These are phyloP conservation scores for Venturia pyrina DNA, from an alignment of 2,329 filamentous ascomycete genomes.

Conservation along the genomic window DNA sequence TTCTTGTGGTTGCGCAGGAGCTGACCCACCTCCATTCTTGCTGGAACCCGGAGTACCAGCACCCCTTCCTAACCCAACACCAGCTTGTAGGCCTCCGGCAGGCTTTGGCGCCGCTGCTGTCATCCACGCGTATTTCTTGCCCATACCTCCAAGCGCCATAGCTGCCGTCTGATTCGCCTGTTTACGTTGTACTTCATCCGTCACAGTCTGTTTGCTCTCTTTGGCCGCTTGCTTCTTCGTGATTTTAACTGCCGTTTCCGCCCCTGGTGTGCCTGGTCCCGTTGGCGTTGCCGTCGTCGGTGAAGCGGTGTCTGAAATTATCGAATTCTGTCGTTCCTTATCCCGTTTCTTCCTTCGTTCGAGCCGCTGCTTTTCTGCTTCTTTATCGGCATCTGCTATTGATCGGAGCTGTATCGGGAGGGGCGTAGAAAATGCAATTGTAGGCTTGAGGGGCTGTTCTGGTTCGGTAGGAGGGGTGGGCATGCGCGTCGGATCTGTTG, in stretches of 20 bases:
- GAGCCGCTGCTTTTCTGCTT: slow-evolving; percentile 57
- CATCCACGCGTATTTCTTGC: slow-evolving; percentile 70
- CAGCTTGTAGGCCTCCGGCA: not conserved
- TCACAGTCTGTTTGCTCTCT: slow-evolving; percentile 57
- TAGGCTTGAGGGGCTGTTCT: slow-evolving; percentile 39
- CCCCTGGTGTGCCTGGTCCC: slow-evolving; percentile 19
- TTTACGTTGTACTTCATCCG: slow-evolving; percentile 67
- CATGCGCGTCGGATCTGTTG: slow-evolving; percentile 30
- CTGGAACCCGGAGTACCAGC: not conserved
- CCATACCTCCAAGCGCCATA: slow-evolving; percentile 61
- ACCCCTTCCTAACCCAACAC: slow-evolving; percentile 7
- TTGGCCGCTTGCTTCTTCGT: slow-evolving; percentile 84
- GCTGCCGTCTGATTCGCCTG: slow-evolving; percentile 77
- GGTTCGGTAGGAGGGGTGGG: slow-evolving; percentile 38
- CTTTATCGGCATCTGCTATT: slow-evolving; percentile 55
- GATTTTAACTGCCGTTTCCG: slow-evolving; percentile 35
- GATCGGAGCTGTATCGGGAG: slow-evolving; percentile 47
- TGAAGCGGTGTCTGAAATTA: slow-evolving; percentile 18
- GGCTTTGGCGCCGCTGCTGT: slow-evolving; percentile 20
- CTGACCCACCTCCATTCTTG: not conserved
- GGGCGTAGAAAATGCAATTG: slow-evolving; percentile 32
- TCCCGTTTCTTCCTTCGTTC: slow-evolving; percentile 35
- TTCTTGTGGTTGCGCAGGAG: not conserved
- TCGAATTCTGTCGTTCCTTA: slow-evolving; percentile 18
- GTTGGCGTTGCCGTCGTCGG: slow-evolving; percentile 20